Conservation (phyloP, 768 basidiomycete species). For the Nidularia sp. region DNA sequence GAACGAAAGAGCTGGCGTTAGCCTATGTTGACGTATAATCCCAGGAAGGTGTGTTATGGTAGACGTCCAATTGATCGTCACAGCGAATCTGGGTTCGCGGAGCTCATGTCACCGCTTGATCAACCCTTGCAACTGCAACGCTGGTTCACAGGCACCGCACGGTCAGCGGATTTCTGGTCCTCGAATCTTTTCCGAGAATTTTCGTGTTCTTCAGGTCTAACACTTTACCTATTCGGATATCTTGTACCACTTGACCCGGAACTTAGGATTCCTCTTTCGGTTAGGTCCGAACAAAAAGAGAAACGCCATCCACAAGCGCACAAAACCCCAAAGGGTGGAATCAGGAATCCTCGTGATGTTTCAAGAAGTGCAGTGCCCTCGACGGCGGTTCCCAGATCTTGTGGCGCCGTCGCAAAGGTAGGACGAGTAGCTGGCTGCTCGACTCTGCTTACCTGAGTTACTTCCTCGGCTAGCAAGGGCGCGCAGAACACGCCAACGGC, state of each 20-base stretch:
- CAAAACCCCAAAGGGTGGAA: conserved; percentile 28
- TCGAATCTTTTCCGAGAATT: conserved; percentile 45
- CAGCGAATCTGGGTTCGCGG: conserved; percentile 39
- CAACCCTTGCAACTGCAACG: conserved; percentile 29
- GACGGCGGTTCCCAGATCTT: conserved; percentile 25
- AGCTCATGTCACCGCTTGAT: conserved; percentile 40
- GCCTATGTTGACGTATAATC: conserved; percentile 39
- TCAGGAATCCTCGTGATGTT: conserved; percentile 28
- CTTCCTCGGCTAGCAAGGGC: not conserved
- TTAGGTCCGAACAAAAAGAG: conserved; percentile 40
- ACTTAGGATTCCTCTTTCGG: conserved; percentile 47
- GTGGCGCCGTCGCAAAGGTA: conserved; percentile 20
- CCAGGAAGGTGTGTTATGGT: conserved; percentile 30
- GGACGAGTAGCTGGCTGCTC: not conserved
- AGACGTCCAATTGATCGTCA: conserved; percentile 38
- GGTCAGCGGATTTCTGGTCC: conserved; percentile 34
- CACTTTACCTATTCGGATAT: conserved; percentile 27
- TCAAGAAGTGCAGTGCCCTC: conserved; percentile 17
- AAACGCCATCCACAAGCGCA: conserved; percentile 25
- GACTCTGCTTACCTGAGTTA: conserved; percentile 3
- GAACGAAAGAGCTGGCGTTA: conserved; percentile 26
- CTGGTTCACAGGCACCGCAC: conserved; percentile 37
- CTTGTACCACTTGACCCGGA: conserved; percentile 33
- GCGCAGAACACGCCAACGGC: not conserved
- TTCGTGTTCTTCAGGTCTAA: conserved; percentile 30